Base-by-base conservation (phyloP, 352 stramenopile species). In the Phytopythium helicoides region DNA sequence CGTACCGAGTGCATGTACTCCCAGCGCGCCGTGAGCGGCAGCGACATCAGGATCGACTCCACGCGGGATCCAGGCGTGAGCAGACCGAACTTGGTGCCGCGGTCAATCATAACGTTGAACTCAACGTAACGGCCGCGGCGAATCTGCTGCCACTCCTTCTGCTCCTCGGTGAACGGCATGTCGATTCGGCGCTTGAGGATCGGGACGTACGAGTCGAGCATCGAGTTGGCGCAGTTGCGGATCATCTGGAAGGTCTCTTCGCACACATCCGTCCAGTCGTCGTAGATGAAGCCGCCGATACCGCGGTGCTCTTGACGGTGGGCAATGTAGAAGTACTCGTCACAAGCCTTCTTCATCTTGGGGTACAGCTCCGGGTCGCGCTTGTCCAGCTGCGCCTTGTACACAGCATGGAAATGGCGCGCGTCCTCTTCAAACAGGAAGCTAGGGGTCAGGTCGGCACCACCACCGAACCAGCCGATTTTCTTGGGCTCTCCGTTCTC, bases 101-200 rank as follows among this genome's bases (percentile, higher is more conserved):
- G 83, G 73, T 99, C 97, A 68, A 99, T 99, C 62, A 99, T 98
- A 56, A 99, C 84, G 81, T 99, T 99, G 78, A 99, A 99, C 80
- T 99, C 97, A 7, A 98, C 95, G 76, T 99, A 99, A 57, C 94
- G 87, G 41, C 96, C 96, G 22, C 95, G 85, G 48, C 97, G 87
- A 18, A 99, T 89, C 63, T 98, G 92, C 80, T 99, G 96, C 96
- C 97, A 99, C 48, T 98, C 71, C 81, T 99, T 99, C 63, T 99
- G 79, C 68, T 97, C 60, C 61, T 98, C 49, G 23, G 92, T 98
- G 74, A 97, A 99, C 38, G 83, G 74, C 81, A 98, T 78, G 75
- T 98, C 75, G 66, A 98, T 99, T 65, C 97, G 95, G 44, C 91
- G 93, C 51, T 91, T 74, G 33, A 99, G 66, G 53, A 99, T 98